Evolutionary conservation across 2,329 filamentous ascomycete genomes (phyloP).

Genomic region (Dactylellina leptospora): DNA sequence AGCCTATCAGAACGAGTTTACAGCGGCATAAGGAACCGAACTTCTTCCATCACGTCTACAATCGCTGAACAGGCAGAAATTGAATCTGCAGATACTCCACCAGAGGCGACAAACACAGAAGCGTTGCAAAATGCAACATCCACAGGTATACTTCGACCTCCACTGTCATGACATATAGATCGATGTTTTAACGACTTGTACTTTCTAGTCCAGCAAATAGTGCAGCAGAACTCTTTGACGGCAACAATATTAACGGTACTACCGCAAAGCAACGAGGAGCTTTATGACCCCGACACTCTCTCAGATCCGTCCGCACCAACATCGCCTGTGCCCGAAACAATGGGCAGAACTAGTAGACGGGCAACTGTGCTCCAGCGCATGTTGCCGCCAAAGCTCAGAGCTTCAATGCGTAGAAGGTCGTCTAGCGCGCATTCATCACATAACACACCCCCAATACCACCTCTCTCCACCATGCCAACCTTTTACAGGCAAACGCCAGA

Average conservation of each 20-base stretch:
- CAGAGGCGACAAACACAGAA: slow-evolving; percentile 1
- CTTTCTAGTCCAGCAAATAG: slow-evolving; percentile 14
- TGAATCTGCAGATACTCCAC: slow-evolving; percentile 1
- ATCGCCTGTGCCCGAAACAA: slow-evolving; percentile 55
- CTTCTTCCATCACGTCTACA: slow-evolving; percentile 23
- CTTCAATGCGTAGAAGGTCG: slow-evolving; percentile 56
- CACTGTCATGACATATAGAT: background rate
- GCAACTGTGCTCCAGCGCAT: slow-evolving; percentile 56
- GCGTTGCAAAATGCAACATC: background rate
- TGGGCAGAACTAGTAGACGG: slow-evolving; percentile 53
- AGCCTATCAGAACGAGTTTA: slow-evolving; percentile 49
- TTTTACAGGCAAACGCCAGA: slow-evolving; percentile 50
- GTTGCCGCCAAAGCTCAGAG: slow-evolving; percentile 56
- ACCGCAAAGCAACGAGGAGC: slow-evolving; percentile 49
- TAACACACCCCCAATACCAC: slow-evolving; percentile 53
- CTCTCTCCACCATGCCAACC: slow-evolving; percentile 55
- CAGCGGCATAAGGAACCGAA: slow-evolving; percentile 15
- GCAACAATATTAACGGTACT: slow-evolving; percentile 3
- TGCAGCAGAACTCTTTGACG: background rate
- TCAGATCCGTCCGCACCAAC: slow-evolving; percentile 56
- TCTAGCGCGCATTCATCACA: slow-evolving; percentile 55
- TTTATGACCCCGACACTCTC: slow-evolving; percentile 57
- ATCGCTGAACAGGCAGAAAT: slow-evolving; percentile 42
- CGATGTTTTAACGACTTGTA: background rate
- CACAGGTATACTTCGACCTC: slow-evolving; percentile 9